Evolutionary conservation across 345 rosid species (phyloP).

Genomic region (Erucastrum elatum): DNA sequence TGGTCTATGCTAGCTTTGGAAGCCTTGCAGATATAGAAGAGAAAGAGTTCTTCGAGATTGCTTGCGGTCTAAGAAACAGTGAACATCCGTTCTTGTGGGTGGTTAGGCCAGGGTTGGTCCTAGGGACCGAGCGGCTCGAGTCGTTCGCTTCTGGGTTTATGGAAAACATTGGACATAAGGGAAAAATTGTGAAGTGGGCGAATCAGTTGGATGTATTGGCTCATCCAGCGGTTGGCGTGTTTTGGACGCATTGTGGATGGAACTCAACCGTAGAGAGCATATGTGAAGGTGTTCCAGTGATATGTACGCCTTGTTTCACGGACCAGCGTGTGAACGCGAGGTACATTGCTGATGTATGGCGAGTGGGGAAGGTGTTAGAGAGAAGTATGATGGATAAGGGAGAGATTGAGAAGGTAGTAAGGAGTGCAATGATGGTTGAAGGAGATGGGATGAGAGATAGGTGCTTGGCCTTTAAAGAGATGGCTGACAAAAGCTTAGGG

Average conservation of each 20-base stretch:
- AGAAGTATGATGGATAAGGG: constrained; percentile 36
- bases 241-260: constrained; percentile 77
- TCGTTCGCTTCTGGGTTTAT: constrained; percentile 46
- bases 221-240: constrained; percentile 56
- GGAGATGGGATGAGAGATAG: constrained; percentile 47
- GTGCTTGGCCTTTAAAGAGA: constrained; percentile 40
- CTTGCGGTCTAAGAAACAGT: constrained; percentile 56
- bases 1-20: constrained; percentile 67
- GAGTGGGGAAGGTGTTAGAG: constrained; percentile 51
- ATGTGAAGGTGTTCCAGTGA: constrained; percentile 72
- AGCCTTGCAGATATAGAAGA: constrained; percentile 46
- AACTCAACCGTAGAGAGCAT: constrained; percentile 69
- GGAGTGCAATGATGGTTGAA: constrained; percentile 37
- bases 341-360: constrained; percentile 53
- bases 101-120: constrained; percentile 49
- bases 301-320: constrained; percentile 61
- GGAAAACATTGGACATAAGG: constrained; percentile 44
- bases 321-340: constrained; percentile 65
- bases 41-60: constrained; percentile 49
- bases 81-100: constrained; percentile 65
- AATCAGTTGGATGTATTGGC: constrained; percentile 63
- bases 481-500: constrained; percentile 34
- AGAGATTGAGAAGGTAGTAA: constrained; percentile 45
- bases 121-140: constrained; percentile 40
- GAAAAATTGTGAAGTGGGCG: constrained; percentile 64